Evolutionary conservation across 2,329 filamentous ascomycete species (phyloP).

Genomic region (Verticillium tricorpus): DNA sequence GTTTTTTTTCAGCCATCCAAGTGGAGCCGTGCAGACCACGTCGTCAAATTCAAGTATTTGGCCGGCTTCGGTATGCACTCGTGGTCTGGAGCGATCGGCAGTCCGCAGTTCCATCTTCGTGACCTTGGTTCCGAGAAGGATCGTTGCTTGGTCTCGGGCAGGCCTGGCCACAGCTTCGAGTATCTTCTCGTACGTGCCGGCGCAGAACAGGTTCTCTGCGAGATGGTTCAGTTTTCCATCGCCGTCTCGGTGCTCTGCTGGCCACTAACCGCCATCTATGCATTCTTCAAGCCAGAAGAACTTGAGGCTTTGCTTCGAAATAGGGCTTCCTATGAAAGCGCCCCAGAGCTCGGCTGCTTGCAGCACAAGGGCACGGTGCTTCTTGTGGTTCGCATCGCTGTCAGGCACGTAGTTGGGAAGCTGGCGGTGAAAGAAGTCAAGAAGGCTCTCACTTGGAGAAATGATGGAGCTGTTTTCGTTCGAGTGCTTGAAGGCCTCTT

Average conservation of each 20-base stretch:
- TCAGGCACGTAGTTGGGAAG: slow-evolving; percentile 42
- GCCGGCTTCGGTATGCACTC: slow-evolving; percentile 41
- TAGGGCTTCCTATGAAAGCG: slow-evolving; percentile 62
- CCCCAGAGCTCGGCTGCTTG: slow-evolving; percentile 64
- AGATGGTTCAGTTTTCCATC: slow-evolving; percentile 4
- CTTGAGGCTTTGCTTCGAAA: slow-evolving; percentile 63
- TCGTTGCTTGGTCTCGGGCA: slow-evolving; percentile 47
- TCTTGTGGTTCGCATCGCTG: slow-evolving; percentile 31
- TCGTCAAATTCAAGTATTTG: slow-evolving; percentile 55
- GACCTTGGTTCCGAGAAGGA: slow-evolving; percentile 47
- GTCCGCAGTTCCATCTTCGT: slow-evolving; percentile 32
- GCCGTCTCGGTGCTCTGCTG: neutral
- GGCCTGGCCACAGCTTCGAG: slow-evolving; percentile 55
- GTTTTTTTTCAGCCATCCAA: slow-evolving; percentile 65
- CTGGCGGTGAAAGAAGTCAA: slow-evolving; percentile 47
- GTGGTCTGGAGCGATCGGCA: slow-evolving; percentile 24
- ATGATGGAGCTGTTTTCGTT: slow-evolving; percentile 51
- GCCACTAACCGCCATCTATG: slow-evolving; percentile 58
- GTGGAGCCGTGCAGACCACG: slow-evolving; percentile 61
- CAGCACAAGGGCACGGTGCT: slow-evolving; percentile 37
- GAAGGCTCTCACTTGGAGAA: slow-evolving; percentile 39
- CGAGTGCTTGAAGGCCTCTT: slow-evolving; percentile 62
- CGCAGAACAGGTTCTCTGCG: slow-evolving; percentile 55
- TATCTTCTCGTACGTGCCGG: slow-evolving; percentile 55
- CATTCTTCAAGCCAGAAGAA: slow-evolving; percentile 78